These are phyloP conservation scores for Epichloe typhina DNA, from an alignment of 2,329 filamentous ascomycete genomes.

Conservation along the genomic window DNA sequence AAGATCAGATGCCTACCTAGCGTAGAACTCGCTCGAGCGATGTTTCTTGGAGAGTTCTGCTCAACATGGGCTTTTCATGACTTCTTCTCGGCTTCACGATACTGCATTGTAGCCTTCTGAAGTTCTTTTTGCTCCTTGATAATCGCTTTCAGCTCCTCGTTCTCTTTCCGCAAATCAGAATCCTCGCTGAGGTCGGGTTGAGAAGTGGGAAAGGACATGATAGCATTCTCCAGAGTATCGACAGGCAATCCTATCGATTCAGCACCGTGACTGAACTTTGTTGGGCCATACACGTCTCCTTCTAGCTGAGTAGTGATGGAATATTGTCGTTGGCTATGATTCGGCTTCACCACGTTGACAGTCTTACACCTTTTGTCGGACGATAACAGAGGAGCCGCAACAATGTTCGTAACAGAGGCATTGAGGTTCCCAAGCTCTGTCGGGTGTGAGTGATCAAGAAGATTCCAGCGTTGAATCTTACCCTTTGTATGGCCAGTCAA, in stretches of 20 bases:
- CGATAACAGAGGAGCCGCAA: conserved; percentile 53
- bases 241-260: conserved; percentile 35
- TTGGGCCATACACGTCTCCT: conserved; percentile 24
- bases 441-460: conserved; percentile 54
- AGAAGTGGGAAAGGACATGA: conserved; percentile 4
- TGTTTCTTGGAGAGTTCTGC: background rate
- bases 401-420: conserved; percentile 69
- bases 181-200: conserved; percentile 6
- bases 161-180: conserved; percentile 21
- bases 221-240: conserved; percentile 25
- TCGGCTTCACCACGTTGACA: conserved; percentile 66
- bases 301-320: conserved; percentile 52
- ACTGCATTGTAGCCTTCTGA: conserved; percentile 10
- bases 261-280: conserved; percentile 32
- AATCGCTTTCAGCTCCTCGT: conserved; percentile 31
- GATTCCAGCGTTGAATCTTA: conserved; percentile 68
- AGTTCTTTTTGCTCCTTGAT: conserved; percentile 28
- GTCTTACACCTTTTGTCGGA: conserved; percentile 30
- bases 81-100: background rate
- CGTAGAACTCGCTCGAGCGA: background rate
- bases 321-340: conserved; percentile 51
- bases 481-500: conserved; percentile 73
- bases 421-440: conserved; percentile 60
- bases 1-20: background rate
- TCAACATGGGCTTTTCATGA: background rate